Percentiles rank a stretch among this genome's conserved stretches.
Conservation (phyloP, 2,329 filamentous ascomycete species). For the Hymenoscyphus occultus region DNA sequence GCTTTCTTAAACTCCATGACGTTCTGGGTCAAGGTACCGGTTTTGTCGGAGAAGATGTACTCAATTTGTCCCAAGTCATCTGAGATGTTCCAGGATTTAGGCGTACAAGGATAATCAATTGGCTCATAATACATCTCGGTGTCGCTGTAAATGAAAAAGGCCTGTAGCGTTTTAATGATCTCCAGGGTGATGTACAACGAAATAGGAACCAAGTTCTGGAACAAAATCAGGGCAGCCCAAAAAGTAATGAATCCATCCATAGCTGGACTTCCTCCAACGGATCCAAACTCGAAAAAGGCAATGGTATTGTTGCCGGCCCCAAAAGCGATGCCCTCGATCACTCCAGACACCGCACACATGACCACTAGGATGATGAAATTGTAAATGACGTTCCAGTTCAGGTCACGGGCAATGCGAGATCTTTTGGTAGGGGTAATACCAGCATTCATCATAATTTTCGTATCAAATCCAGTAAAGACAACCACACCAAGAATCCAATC, state of each 20-base stretch:
- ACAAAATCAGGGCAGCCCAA: constrained; percentile 90
- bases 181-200: constrained; percentile 97
- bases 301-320: constrained; percentile 69
- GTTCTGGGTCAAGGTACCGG: constrained; percentile 84
- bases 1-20: constrained; percentile 99
- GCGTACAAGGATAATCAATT: constrained; percentile 90
- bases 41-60: constrained; percentile 98
- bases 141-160: constrained; percentile 96
- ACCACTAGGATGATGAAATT: constrained; percentile 87
- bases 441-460: constrained; percentile 99
- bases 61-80: constrained; percentile 98
- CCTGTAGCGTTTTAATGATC: constrained; percentile 89
- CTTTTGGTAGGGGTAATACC: constrained; percentile 94
- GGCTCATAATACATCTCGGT: constrained; percentile 95
- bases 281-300: constrained; percentile 79
- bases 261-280: constrained; percentile 69
- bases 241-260: constrained; percentile 95
- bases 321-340: constrained; percentile 85
- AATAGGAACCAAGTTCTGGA: constrained; percentile 98
- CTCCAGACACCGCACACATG: constrained; percentile 84
- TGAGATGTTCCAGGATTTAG: constrained; percentile 98
- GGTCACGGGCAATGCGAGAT: constrained; percentile 81
- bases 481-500: constrained; percentile 94
- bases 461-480: constrained; percentile 91
- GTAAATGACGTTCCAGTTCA: constrained; percentile 97